Conservation (phyloP, 345 rosid species). For the Eucalyptus virginea region DNA sequence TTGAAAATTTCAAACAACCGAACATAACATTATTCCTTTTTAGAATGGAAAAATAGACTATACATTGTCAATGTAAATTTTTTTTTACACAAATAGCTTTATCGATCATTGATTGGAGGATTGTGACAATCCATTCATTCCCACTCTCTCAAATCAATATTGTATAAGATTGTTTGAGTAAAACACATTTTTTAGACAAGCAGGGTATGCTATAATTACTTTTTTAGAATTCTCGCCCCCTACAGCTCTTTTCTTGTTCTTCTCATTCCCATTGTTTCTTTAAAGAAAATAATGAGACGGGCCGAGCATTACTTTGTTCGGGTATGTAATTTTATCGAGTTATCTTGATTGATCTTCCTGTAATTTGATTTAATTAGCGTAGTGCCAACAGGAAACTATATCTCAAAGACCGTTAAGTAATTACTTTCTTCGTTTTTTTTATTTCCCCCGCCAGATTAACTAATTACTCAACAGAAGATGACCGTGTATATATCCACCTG, state of each 20-base stretch:
- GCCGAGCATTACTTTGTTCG: neutral
- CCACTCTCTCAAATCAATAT: neutral
- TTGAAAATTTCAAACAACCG: no score
- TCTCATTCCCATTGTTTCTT: neutral
- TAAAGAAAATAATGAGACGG: neutral
- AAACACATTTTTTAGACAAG: no score
- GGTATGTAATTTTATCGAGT: neutral
- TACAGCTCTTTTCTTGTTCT: neutral
- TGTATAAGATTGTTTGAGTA: neutral
- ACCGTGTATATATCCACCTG: neutral
- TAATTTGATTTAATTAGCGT: neutral
- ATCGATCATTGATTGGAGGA: neutral
- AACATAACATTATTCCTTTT: neutral
- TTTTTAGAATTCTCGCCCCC: neutral
- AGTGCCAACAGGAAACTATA: neutral
- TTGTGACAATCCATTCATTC: neutral
- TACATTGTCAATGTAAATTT: neutral
- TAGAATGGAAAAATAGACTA: neutral
- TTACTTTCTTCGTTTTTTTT: neutral
- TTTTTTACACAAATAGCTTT: neutral
- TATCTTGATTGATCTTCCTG: neutral
- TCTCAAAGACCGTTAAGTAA: neutral
- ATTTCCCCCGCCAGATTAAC: neutral
- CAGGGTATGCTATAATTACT: neutral
- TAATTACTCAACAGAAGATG: neutral